A percentile compares a stretch with the other conserved stretches of the same genome.
Conservation (phyloP, 2,329 filamentous ascomycete species). For the Ceratocystis cacaofunesta region DNA sequence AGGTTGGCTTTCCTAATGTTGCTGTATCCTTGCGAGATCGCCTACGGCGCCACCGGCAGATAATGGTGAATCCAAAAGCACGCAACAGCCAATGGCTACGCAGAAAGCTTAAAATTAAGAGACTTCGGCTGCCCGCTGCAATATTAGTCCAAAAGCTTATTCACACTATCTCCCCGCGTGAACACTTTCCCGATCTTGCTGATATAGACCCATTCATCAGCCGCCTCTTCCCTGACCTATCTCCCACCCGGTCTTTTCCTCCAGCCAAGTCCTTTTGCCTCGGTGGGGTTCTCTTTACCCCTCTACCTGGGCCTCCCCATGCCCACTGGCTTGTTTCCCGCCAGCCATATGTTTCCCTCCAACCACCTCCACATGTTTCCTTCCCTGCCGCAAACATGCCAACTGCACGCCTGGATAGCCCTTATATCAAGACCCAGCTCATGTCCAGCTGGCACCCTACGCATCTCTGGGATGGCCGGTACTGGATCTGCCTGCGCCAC, state of each 20-base stretch:
- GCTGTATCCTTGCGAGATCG: not conserved
- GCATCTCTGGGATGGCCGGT: constrained; percentile 44
- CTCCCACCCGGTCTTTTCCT: constrained; percentile 14
- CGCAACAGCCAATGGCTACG: not conserved
- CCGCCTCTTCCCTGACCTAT: constrained; percentile 35
- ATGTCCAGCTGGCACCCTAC: constrained; percentile 23
- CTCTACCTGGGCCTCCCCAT: constrained; percentile 27
- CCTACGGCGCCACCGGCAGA: not conserved
- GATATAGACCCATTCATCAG: constrained; percentile 33
- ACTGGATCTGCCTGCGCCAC: constrained; percentile 39
- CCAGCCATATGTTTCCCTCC: constrained; percentile 33
- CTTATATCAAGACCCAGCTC: not conserved
- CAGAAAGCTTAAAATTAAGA: not conserved
- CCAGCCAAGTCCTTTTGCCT: constrained; percentile 30
- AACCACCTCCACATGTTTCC: too few relatives aligned
- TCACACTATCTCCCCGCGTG: constrained; percentile 36
- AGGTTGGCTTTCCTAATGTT: not conserved
- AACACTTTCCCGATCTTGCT: constrained; percentile 28
- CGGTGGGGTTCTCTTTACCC: constrained; percentile 27
- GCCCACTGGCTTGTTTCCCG: constrained; percentile 34
- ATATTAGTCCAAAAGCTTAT: constrained; percentile 35
- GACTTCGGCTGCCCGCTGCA: constrained; percentile 25
- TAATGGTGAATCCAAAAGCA: not conserved
- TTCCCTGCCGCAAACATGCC: not conserved
- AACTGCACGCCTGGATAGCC: not conserved